Percentiles rank a stretch among this genome's conserved stretches.
phyloP scores from a whole-genome alignment of 2,329 filamentous ascomycete species.

The Colletotrichum lini region DNA sequence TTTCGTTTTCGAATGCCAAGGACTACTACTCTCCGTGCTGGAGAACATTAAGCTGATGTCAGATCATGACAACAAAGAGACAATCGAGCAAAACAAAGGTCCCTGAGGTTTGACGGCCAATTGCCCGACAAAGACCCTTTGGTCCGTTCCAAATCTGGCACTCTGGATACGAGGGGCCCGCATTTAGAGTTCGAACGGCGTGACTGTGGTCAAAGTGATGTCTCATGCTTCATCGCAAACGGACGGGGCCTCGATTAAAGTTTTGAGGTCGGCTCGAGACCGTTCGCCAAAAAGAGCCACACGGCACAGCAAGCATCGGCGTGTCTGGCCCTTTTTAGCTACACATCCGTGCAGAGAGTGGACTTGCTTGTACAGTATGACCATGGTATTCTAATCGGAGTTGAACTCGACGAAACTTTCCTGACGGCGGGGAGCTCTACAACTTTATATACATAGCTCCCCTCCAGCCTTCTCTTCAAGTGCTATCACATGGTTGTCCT shows the following conservation, averaged over 20 bases:
- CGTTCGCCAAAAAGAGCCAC: neutral
- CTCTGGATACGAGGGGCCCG: neutral
- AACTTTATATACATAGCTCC: neutral
- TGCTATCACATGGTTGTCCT: neutral
- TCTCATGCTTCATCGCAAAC: slow-evolving; percentile 22
- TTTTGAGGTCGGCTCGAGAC: slow-evolving; percentile 3
- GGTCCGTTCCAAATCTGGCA: neutral
- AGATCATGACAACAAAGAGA: neutral
- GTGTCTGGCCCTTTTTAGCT: neutral
- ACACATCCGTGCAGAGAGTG: no score
- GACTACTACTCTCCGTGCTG: no score
- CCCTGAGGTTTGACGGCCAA: neutral
- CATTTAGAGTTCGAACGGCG: slow-evolving; percentile 19
- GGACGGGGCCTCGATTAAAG: slow-evolving; percentile 9
- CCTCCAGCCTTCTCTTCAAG: no score
- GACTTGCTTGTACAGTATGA: no score
- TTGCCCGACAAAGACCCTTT: neutral
- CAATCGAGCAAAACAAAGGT: neutral
- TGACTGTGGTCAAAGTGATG: slow-evolving; percentile 27
- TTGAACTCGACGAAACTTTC: slow-evolving; percentile 3
- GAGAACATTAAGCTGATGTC: neutral
- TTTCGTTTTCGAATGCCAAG: no score
- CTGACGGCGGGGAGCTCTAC: slow-evolving; percentile 1
- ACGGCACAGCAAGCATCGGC: neutral
- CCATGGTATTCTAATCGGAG: neutral